Base-by-base conservation (phyloP, 2,329 filamentous ascomycete genomes). In the Aspergillus thermomutatus region DNA sequence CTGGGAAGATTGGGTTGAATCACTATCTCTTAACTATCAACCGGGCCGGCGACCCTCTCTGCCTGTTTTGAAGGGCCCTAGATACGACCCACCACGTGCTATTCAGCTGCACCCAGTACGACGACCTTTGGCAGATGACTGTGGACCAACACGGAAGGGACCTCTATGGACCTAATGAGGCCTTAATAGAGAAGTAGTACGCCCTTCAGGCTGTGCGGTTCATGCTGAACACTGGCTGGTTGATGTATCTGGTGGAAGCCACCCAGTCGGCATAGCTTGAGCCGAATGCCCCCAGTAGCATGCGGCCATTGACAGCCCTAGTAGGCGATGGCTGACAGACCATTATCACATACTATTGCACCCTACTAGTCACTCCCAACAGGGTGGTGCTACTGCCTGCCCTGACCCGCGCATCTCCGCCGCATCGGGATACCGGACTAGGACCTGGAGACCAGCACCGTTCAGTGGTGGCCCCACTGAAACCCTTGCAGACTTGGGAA, bases 171-270 rank as follows among this genome's bases (percentile, higher is more conserved):
- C n/a, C 11, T 40, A n/a, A 40, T 4, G 14, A 40, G 6, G 34
- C 34, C 34, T 40, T 40, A 17, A n/a, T 7, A n/a, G 34, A n/a
- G 26, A 27, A 27, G 26, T 7, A 27, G 26, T 27, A 27, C 2
- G 1, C 8, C 1, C 2, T 1, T 1, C 14, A 7, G 11, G 14
- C 37, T n/a, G 11, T 2, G 4, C 3, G 2, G n/a, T n/a, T 40
- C 11, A 40, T 40, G 11, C 14, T 40, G 4, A 40, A n/a, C 11
- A 40, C 37, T n/a, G 3, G 37, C 14, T n/a, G 3, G 11, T 3
- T 40, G 3, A 40, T n/a, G 3, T 17, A 40, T 3, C 37, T 40
- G 7, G 14, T 7, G 1, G 37, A 40, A 7, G 37, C 37, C 2
- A 40, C 37, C 3, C 1, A 40, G 14, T 3, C 2, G 7, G 14